These are phyloP conservation scores for Ilyonectria robusta DNA, from an alignment of 2,329 filamentous ascomycete genomes.

Conservation along the genomic window DNA sequence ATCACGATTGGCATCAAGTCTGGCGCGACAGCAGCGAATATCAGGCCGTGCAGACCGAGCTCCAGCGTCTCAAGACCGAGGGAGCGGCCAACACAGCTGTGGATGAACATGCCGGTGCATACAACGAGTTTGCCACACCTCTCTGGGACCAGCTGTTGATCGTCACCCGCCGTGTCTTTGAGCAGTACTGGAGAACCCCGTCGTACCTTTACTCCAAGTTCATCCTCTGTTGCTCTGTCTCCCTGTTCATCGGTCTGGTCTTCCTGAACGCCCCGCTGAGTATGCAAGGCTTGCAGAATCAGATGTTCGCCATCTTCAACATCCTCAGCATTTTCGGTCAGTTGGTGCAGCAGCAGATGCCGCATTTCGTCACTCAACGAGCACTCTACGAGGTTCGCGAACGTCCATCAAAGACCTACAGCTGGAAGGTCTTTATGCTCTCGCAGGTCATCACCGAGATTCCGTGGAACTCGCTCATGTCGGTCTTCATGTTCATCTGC, in stretches of 20 bases:
- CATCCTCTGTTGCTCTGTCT: conserved; percentile 73
- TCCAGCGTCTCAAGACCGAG: conserved; percentile 66
- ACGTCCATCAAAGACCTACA: conserved; percentile 86
- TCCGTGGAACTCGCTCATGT: conserved; percentile 85
- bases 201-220: conserved; percentile 90
- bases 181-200: conserved; percentile 93
- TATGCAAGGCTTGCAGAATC: conserved; percentile 86
- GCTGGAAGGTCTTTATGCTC: conserved; percentile 88
- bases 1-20: conserved; percentile 43
- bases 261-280: conserved; percentile 81
- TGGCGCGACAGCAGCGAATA: conserved; percentile 62
- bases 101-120: conserved; percentile 56
- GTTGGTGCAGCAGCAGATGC: conserved; percentile 84
- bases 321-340: conserved; percentile 86
- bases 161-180: conserved; percentile 82
- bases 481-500: conserved; percentile 80
- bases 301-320: conserved; percentile 90
- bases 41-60: conserved; percentile 64
- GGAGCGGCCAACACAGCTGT: conserved; percentile 59
- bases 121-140: conserved; percentile 85
- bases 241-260: conserved; percentile 86
- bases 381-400: conserved; percentile 89
- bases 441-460: conserved; percentile 87
- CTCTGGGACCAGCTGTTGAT: conserved; percentile 77
- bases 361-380: conserved; percentile 86